A percentile compares a stretch with the other conserved stretches of the same genome.
phyloP scores from a whole-genome alignment of 331 rosid genomes.

The Ulmus americana region DNA sequence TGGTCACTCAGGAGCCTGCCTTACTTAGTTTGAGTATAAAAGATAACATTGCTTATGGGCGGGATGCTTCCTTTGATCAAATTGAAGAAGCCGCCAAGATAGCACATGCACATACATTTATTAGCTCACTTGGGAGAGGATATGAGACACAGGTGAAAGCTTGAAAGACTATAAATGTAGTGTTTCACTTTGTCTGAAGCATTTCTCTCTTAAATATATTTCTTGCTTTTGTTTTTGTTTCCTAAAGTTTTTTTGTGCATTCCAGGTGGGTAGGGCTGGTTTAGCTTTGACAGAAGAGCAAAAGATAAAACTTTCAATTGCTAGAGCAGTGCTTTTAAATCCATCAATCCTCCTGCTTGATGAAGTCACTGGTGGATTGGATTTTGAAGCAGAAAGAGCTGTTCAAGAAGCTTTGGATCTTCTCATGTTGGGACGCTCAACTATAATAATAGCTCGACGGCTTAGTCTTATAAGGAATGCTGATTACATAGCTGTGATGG shows the following conservation, averaged over 20 bases:
- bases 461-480: conserved; percentile 98
- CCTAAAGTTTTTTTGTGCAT: conserved; percentile 16
- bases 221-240: conserved; percentile 8
- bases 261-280: conserved; percentile 96
- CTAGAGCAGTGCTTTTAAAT: conserved; percentile 94
- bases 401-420: conserved; percentile 97
- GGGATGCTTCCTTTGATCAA: conserved; percentile 86
- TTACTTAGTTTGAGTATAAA: conserved; percentile 92
- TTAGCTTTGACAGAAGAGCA: conserved; percentile 83
- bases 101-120: conserved; percentile 98
- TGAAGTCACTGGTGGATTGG: conserved; percentile 99
- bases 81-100: conserved; percentile 99
- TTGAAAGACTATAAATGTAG: conserved; percentile 15
- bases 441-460: conserved; percentile 95
- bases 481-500: conserved; percentile 98
- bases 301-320: conserved; percentile 92
- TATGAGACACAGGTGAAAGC: conserved; percentile 84
- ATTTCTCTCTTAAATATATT: conserved; percentile 4
- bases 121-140: conserved; percentile 76
- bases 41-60: conserved; percentile 97
- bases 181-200: conserved; percentile 5
- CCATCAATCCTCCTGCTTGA: conserved; percentile 95
- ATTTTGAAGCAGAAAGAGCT: conserved; percentile 97
- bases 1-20: conserved; percentile 99
- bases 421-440: conserved; percentile 95